Percentiles rank a stretch among this genome's conserved stretches.
phyloP scores from a whole-genome alignment of 805 yeast species.

The Hanseniaspora hatyaiensis region DNA sequence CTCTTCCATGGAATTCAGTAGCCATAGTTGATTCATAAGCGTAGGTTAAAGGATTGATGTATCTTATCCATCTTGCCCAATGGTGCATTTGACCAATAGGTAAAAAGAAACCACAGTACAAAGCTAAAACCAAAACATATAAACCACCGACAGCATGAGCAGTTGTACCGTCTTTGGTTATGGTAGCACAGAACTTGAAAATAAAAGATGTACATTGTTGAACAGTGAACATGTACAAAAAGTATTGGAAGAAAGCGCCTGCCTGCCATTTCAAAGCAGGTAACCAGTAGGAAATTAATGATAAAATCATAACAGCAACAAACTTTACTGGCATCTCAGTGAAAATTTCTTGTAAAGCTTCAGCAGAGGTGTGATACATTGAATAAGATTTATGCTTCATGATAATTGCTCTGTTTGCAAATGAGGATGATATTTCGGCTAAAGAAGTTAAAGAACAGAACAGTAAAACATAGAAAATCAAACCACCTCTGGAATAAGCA shows the following conservation, averaged over 20 bases:
- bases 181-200: slow-evolving; percentile 43
- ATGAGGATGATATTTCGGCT: slow-evolving; percentile 50
- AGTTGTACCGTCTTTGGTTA: slow-evolving; percentile 42
- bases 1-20: slow-evolving; percentile 44
- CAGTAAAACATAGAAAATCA: slow-evolving; percentile 48
- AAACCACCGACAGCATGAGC: slow-evolving; percentile 48
- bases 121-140: slow-evolving; percentile 45
- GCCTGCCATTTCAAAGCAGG: slow-evolving; percentile 41
- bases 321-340: slow-evolving; percentile 49
- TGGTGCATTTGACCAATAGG: slow-evolving; percentile 41
- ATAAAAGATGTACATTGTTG: slow-evolving; percentile 44
- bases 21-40: slow-evolving; percentile 45
- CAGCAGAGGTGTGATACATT: slow-evolving; percentile 54
- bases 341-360: slow-evolving; percentile 45
- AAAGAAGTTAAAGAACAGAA: slow-evolving; percentile 50
- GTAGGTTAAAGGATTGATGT: slow-evolving; percentile 39
- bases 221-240: slow-evolving; percentile 36
- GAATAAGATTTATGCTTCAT: slow-evolving; percentile 55
- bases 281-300: slow-evolving; percentile 42
- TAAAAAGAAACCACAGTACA: slow-evolving; percentile 45
- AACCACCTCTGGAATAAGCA: slow-evolving; percentile 52
- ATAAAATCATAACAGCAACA: slow-evolving; percentile 38
- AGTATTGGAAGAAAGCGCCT: slow-evolving; percentile 43
- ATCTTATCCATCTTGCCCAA: slow-evolving; percentile 51
- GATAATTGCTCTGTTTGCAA: slow-evolving; percentile 50